A percentile compares a stretch with the other conserved stretches of the same genome.
These are phyloP conservation scores for Yamadazyma diddensiae DNA, from an alignment of 1,139 yeast genomes.

Conservation along the genomic window DNA sequence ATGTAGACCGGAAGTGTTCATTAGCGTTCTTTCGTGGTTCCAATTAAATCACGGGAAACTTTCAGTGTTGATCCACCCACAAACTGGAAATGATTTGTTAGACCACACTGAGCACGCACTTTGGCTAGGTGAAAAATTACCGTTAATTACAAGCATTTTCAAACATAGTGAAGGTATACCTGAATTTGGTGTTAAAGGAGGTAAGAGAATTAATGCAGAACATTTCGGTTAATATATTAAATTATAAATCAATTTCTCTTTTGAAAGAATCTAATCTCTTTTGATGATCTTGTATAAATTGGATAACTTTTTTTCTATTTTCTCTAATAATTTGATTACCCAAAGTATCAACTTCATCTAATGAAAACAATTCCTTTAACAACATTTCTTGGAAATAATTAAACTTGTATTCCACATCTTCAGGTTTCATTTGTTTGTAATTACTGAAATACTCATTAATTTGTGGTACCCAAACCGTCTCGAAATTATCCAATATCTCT, in stretches of 20 bases:
- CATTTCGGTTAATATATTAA: constrained; percentile 8
- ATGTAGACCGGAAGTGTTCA: constrained; percentile 28
- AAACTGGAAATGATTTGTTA: constrained; percentile 38
- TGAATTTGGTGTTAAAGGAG: constrained; percentile 27
- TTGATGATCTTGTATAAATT: constrained; percentile 57
- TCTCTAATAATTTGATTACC: constrained; percentile 51
- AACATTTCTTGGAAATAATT: constrained; percentile 65
- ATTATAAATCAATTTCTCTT: constrained; percentile 26
- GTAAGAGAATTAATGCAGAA: constrained; percentile 16
- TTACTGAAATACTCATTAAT: constrained; percentile 40
- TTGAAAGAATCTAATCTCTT: constrained; percentile 56
- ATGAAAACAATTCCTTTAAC: constrained; percentile 59
- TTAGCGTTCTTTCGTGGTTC: constrained; percentile 31
- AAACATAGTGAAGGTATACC: constrained; percentile 17
- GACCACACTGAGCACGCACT: constrained; percentile 54
- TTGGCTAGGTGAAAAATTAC: constrained; percentile 48
- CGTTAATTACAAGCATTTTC: constrained; percentile 23
- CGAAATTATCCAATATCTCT: constrained; percentile 40
- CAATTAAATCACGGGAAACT: constrained; percentile 51
- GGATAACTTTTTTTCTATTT: constrained; percentile 58
- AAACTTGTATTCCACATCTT: constrained; percentile 48
- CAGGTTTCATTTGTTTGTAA: constrained; percentile 29
- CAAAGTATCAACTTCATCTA: constrained; percentile 62
- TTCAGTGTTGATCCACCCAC: constrained; percentile 54
- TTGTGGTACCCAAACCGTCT: constrained; percentile 41